These are phyloP conservation scores for Aspergillus aculeatinus DNA, from an alignment of 2,329 filamentous ascomycete species.

Conservation along the genomic window DNA sequence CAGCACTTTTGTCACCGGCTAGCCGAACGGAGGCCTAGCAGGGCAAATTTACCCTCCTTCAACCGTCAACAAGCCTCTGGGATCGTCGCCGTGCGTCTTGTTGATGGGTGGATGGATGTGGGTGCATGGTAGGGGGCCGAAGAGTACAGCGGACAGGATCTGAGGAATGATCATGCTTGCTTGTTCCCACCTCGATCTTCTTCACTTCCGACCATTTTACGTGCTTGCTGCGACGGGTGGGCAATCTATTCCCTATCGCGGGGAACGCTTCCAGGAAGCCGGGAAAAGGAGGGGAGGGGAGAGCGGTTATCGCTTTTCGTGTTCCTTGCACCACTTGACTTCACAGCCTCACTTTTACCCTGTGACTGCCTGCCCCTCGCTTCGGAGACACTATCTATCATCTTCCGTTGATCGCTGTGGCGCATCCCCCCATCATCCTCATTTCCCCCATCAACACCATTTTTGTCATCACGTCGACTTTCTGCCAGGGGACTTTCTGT, in stretches of 20 bases:
- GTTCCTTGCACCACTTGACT: conserved; percentile 18
- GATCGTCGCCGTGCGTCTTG: conserved; percentile 8
- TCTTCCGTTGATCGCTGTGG: conserved; percentile 1
- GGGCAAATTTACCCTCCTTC: background rate
- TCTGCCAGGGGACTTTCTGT: conserved; percentile 3
- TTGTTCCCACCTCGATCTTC: background rate
- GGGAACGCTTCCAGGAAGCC: background rate
- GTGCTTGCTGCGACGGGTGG: background rate
- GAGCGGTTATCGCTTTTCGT: conserved; percentile 15
- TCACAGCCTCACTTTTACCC: conserved; percentile 23
- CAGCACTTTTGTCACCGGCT: conserved; percentile 17
- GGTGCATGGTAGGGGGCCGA: conserved; percentile 1
- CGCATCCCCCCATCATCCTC: background rate
- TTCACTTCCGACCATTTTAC: background rate
- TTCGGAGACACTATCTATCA: conserved; percentile 10
- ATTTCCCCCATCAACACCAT: background rate
- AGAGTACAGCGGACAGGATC: background rate
- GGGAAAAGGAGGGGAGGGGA: conserved; percentile 11
- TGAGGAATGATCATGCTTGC: background rate
- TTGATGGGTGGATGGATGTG: background rate
- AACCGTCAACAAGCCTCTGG: conserved; percentile 13
- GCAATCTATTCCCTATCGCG: conserved; percentile 1
- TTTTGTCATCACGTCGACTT: background rate
- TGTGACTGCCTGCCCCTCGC: conserved; percentile 24
- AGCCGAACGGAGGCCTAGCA: conserved; percentile 17